Evolutionary conservation across 345 rosid species (phyloP).

Genomic region (Murraya paniculata): DNA sequence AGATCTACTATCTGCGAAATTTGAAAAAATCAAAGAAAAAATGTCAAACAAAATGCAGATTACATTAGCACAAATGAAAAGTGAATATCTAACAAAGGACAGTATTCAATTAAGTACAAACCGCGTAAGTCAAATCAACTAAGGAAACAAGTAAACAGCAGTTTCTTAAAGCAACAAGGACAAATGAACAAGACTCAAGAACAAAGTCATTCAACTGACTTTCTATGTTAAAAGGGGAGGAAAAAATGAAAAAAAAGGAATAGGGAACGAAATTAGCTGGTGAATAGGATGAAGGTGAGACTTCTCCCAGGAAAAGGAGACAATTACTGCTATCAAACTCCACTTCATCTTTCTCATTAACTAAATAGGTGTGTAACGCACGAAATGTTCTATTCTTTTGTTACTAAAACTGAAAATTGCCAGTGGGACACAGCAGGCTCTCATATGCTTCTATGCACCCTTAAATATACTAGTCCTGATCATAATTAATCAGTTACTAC

Average conservation of each 20-base stretch:
- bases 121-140: background rate
- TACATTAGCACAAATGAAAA: background rate
- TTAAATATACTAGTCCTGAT: background rate
- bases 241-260: too few relatives aligned
- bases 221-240: background rate
- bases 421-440: background rate
- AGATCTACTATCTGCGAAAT: slow-evolving; percentile 66
- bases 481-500: background rate
- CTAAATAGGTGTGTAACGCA: background rate
- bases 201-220: background rate
- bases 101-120: background rate
- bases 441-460: background rate
- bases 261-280: background rate
- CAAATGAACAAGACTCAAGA: background rate
- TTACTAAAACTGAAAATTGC: background rate
- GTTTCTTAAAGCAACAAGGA: background rate
- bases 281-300: background rate
- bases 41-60: slow-evolving; percentile 7
- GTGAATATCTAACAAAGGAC: background rate
- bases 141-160: background rate
- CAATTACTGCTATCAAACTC: background rate
- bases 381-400: background rate
- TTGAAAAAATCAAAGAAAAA: slow-evolving; percentile 5
- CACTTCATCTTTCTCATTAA: background rate
- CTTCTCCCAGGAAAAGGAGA: background rate